Base-by-base conservation (phyloP, 768 basidiomycete genomes). In the Phylloporus scabripes region DNA sequence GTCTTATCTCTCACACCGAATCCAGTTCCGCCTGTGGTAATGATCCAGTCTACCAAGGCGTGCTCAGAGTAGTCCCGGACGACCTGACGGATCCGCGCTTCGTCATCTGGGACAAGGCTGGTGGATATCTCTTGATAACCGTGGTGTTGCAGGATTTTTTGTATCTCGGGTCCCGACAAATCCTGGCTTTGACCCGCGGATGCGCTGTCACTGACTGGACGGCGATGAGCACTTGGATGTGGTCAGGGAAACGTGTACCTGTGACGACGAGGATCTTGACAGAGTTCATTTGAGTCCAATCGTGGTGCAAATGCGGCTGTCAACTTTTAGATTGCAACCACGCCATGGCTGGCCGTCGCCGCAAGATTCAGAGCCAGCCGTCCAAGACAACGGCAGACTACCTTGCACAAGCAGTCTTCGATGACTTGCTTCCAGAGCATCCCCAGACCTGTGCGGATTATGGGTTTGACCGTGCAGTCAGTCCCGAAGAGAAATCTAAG, bases 1-100 rank as follows among this genome's bases (percentile, higher is more conserved):
- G 92, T 95, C 38, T 74, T 69, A 66, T 95, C 92, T 55, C 86
- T 72, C 26, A 78, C 71, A 1, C 90, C 87, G 59, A 92, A 92
- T 7, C 92, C 92, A 0, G 92, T 95, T 5, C 92, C 92, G 15
- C 92, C 92, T 0, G 87, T 87, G 6, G 88, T 87, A 54, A 95
- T 71, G 50, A 92, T 76, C 77, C 82, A 83, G 62, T 91, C 83
- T 12, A 85, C 66, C n/a, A 70, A 59, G 2, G 70, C 72, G 5
- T 70, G 62, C 2, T 65, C 60, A 33, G 67, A 72, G 73, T 80
- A 82, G 6, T 61, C 63, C 38, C 65, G 68, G 6, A 91, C 72
- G 10, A 66, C 60, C 7, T 61, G 57, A 21, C 71, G 74, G 44
- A 92, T 87, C 37, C 61, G 62, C 0, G 58, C 53, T 42, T 75